Percentiles rank a stretch among this genome's conserved stretches.
Conservation (phyloP, 1,284 basidiomycete species). For the Moesziomyces sp. region DNA sequence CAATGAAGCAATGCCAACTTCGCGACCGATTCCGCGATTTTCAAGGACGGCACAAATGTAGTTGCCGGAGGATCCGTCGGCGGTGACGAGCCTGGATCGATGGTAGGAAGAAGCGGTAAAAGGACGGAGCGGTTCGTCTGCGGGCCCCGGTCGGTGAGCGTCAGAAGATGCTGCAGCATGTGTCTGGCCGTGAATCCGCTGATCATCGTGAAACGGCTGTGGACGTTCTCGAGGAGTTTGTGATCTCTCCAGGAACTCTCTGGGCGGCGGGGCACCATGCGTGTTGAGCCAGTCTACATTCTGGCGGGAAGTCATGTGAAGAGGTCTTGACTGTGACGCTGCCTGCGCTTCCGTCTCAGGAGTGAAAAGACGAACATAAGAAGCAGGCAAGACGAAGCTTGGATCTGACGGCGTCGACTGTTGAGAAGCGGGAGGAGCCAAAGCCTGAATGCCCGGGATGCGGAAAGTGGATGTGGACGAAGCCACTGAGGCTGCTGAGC, state of each 20-base stretch:
- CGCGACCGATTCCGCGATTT: constrained; percentile 74
- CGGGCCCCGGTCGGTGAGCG: not conserved
- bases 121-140: constrained; percentile 18
- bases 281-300: constrained; percentile 12
- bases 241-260: constrained; percentile 16
- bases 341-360: constrained; percentile 8
- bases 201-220: not conserved
- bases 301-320: no score
- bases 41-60: constrained; percentile 49
- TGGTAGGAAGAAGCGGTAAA: constrained; percentile 47
- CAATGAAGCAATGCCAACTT: constrained; percentile 86
- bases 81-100: constrained; percentile 34
- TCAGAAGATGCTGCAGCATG: not conserved
- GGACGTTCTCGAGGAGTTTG: not conserved
- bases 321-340: no score
- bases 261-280: constrained; percentile 10
- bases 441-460: constrained; percentile 28
- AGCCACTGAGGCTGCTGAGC: constrained; percentile 14
- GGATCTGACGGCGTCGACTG: not conserved
- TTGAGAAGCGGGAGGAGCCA: not conserved
- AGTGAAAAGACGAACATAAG: constrained; percentile 24
- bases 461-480: constrained; percentile 35
- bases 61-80: constrained; percentile 30
- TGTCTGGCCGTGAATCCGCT: not conserved
- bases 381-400: not conserved